Evolutionary conservation across 306 rosid species (phyloP), one percentile per base, ranked within the genome.

Genomic region (Psophocarpus tetragonolobus): DNA sequence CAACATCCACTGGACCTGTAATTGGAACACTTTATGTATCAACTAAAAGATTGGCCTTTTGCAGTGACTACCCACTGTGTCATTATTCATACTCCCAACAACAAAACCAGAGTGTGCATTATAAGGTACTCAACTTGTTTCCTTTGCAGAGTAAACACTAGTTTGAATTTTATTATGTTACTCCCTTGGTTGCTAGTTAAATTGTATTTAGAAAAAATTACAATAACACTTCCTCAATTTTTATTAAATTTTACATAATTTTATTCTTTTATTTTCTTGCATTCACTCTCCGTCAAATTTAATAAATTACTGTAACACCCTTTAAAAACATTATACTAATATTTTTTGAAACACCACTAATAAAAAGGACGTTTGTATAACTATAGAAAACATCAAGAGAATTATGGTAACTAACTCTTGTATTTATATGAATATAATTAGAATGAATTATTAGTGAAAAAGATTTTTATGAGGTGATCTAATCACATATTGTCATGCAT

Each of bases 1-100:
- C 90, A 41, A 87, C 92, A 54, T n/a, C 86, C 44, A 24, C 84
- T 76, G 96, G 92, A 56, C 92, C 93, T 73, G 81, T 87, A 6
- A 86, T 84, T 56, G 96, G 93, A 41, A 80, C 83, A 4, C 84
- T 89, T 3, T 89, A 86, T 47, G 76, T 89, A 35, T 87, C 92
- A 81, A 80, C 82, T 4, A 79, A 79, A 74, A 86, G 87, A 83
- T 33, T 89, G 20, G 92, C 93, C 73, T 87, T 89, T 82, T 87
- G 90, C 68, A 89, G 92, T 50, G 90, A 89, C 62, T 72, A 85
- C 39, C 84, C 90, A 18, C 80, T 85, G n/a, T 42, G 41, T 62
- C 62, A 79, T 39, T 60, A 79, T 63, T 38, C 87, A 4, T 62
- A 70, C n/a, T 71, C 90, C 15, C 83, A 60, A 42, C 83, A 85